A percentile compares a stretch with the other conserved stretches of the same genome.
Evolutionary conservation across 768 basidiomycete species (phyloP).

Genomic region (Leccinum truebloodii): DNA sequence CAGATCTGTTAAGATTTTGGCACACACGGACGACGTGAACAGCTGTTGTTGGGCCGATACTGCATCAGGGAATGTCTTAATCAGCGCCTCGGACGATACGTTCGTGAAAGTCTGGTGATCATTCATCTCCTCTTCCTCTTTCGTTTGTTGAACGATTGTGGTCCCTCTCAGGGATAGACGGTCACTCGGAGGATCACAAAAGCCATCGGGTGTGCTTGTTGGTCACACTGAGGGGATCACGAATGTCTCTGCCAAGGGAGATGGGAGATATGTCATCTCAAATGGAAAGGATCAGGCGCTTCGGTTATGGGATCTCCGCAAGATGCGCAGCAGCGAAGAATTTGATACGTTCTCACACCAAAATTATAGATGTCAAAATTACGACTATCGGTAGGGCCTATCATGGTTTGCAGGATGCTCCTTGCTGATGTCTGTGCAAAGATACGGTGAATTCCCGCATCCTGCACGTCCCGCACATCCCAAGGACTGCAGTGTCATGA

Average conservation of each 20-base stretch:
- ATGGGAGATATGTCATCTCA: conserved; percentile 92
- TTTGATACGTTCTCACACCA: conserved; percentile 53
- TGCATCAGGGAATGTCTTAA: conserved; percentile 87
- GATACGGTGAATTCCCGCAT: conserved; percentile 66
- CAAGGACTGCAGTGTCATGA: conserved; percentile 92
- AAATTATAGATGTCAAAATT: conserved; percentile 58
- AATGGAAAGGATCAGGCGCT: conserved; percentile 96
- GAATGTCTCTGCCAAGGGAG: conserved; percentile 92
- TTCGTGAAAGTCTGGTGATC: conserved; percentile 95
- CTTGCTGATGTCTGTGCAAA: conserved; percentile 29
- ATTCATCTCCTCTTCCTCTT: neutral
- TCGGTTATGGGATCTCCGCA: conserved; percentile 91
- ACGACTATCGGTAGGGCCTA: conserved; percentile 77
- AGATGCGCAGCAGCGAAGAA: conserved; percentile 78
- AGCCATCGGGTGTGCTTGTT: conserved; percentile 90
- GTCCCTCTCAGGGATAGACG: conserved; percentile 47
- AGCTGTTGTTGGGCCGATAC: conserved; percentile 96
- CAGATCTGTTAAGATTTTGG: conserved; percentile 82
- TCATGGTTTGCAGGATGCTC: neutral
- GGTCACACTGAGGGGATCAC: conserved; percentile 97
- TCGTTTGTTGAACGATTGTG: neutral
- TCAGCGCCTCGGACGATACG: conserved; percentile 94
- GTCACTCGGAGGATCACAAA: conserved; percentile 48
- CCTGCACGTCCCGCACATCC: conserved; percentile 71
- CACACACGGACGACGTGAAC: conserved; percentile 91